These are phyloP conservation scores for Calonectria honghensis DNA, from an alignment of 2,329 filamentous ascomycete species.

Conservation along the genomic window DNA sequence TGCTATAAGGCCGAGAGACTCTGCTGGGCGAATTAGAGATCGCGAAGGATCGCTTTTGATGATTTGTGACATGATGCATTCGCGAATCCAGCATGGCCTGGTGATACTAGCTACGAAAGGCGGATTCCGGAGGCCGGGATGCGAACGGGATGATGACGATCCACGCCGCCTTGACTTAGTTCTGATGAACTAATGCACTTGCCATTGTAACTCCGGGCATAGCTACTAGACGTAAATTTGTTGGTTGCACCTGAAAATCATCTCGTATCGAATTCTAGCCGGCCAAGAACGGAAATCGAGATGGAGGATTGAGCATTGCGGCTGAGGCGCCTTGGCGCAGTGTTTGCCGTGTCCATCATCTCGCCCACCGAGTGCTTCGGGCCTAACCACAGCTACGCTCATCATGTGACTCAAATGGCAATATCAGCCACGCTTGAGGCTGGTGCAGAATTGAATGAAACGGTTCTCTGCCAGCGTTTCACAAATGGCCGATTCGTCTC, in stretches of 20 bases:
- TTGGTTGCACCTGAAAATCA: not conserved
- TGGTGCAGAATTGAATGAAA: not conserved
- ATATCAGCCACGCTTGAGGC: constrained; percentile 4
- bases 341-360: constrained; percentile 14
- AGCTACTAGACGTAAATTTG: not conserved
- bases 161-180: not conserved
- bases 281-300: constrained; percentile 10
- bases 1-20: constrained; percentile 31
- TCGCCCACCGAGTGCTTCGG: constrained; percentile 11
- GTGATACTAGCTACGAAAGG: constrained; percentile 19
- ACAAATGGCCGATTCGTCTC: not conserved
- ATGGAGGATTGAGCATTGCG: constrained; percentile 8
- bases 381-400: not conserved
- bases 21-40: constrained; percentile 20
- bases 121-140: constrained; percentile 51
- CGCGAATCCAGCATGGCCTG: constrained; percentile 41
- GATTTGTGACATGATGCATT: constrained; percentile 34
- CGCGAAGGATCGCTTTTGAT: constrained; percentile 15
- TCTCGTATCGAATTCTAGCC: constrained; percentile 9
- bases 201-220: constrained; percentile 2
- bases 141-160: constrained; percentile 31
- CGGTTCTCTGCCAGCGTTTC: not conserved
- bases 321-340: constrained; percentile 15
- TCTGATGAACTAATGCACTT: not conserved
- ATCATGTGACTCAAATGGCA: not conserved